Evolutionary conservation across 352 stramenopile genomes (phyloP).

Genomic region (Globisporangium splendens): DNA sequence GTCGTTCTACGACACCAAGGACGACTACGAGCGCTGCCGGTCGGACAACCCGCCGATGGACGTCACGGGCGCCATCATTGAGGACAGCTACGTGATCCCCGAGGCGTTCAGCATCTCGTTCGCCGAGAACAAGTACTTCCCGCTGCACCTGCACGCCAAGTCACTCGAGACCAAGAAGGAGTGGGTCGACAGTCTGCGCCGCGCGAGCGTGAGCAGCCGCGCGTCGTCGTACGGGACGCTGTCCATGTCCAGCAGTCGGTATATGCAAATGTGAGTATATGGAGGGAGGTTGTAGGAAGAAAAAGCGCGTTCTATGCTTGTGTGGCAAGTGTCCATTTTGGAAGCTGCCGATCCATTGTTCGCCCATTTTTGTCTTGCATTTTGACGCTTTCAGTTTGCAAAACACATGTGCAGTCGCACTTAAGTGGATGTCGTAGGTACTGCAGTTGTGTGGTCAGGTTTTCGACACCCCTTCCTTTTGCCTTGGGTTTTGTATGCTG

Average conservation of each 20-base stretch:
- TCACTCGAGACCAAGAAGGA: conserved; percentile 73
- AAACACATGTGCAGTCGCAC: conserved; percentile 3
- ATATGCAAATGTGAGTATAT: conserved; percentile 30
- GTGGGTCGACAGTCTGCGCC: conserved; percentile 75
- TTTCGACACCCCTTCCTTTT: background rate
- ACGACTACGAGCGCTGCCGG: conserved; percentile 81
- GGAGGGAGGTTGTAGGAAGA: background rate
- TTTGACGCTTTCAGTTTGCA: background rate
- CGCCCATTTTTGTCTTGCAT: background rate
- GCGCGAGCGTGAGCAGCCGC: conserved; percentile 30
- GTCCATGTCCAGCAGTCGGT: conserved; percentile 20
- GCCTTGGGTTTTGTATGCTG: conserved; percentile 15
- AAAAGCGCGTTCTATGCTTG: background rate
- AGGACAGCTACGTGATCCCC: conserved; percentile 73
- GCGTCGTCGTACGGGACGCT: conserved; percentile 13
- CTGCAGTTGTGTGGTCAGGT: background rate
- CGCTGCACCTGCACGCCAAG: conserved; percentile 79
- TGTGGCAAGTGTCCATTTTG: conserved; percentile 5
- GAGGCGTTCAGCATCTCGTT: conserved; percentile 85
- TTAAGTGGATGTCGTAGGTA: conserved; percentile 3
- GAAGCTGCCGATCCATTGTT: background rate
- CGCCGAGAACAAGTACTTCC: conserved; percentile 74
- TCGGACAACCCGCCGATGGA: conserved; percentile 81
- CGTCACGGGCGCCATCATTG: conserved; percentile 63
- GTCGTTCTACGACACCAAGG: conserved; percentile 84